Base-by-base conservation (phyloP, 768 basidiomycete genomes). In the Kockovaella imperatae region DNA sequence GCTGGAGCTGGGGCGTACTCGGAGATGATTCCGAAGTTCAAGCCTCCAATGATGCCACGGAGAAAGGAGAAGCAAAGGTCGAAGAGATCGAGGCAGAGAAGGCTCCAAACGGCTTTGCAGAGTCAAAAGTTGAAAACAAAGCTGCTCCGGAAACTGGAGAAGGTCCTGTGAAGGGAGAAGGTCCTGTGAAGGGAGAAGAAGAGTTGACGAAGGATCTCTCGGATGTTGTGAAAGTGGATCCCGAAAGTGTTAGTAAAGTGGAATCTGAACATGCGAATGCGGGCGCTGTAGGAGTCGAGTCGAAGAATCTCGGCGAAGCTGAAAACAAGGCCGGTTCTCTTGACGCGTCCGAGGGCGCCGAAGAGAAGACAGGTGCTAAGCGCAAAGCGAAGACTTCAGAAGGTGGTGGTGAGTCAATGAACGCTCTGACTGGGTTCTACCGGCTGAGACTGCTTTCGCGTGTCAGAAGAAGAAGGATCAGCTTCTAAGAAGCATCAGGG, bases 1-100 rank as follows among this genome's bases (percentile, higher is more conserved):
- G 74, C 57, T 96, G 93, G 93, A 78, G 76, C 42, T 96, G 93
- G 93, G 88, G 89, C 52, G 59, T 75, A 23, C 54, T 68, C 3
- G 52, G 51, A 11, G 56, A 53, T 47, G 45, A 51, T 42, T 56
- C 31, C 23, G 50, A 42, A 24, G 52, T 49, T 35, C 45, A 40
- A 8, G 34, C 24, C 29, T 46, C 41, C 17, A 38, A 40, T 5
- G 52, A 60, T 6, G 50, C 36, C 5, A 17, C 32, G 41, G 25
- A 50, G 25, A 18, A 79, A 24, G 77, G 72, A 45, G 74, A 35
- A 20, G 32, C 17, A 30, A 34, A 38, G 39, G 45, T 7, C 31
- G 52, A 57, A n/a, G 47, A 41, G 32, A 11, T 28, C 25, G 13
- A 24, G 14, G 36, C 35, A n/a, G 29, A 42, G 23, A 34, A 42